phyloP scores from a whole-genome alignment of 345 rosid genomes.

The Lumnitzera racemosa region DNA sequence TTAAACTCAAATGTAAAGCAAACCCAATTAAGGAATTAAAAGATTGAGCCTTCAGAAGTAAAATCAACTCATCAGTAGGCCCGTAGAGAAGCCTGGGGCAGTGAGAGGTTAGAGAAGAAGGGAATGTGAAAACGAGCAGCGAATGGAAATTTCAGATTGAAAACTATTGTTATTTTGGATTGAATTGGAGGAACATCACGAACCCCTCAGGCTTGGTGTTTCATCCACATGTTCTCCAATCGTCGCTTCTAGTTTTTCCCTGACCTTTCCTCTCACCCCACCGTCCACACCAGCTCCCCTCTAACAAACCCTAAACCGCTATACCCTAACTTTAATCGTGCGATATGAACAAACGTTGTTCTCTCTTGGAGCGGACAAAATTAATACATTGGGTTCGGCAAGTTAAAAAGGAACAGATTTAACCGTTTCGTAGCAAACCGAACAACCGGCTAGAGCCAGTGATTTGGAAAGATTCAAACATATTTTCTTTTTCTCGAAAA shows the following conservation, averaged over 20 bases:
- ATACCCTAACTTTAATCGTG: too few relatives aligned
- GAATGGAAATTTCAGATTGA: conserved; percentile 1
- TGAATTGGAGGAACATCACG: background rate
- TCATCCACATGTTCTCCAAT: background rate
- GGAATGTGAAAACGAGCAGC: background rate
- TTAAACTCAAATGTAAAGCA: background rate
- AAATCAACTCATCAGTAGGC: conserved; percentile 1
- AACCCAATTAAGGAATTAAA: background rate
- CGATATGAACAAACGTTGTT: too few relatives aligned
- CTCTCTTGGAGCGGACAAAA: too few relatives aligned
- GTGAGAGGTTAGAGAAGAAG: background rate
- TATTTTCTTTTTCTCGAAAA: too few relatives aligned
- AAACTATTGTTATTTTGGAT: background rate
- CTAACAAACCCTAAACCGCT: too few relatives aligned
- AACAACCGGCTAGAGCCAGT: too few relatives aligned
- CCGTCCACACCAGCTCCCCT: too few relatives aligned
- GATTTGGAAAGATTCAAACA: too few relatives aligned
- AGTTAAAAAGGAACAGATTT: too few relatives aligned
- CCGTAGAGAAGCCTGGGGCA: background rate
- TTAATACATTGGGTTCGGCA: too few relatives aligned
- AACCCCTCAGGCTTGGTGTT: background rate
- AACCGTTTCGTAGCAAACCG: too few relatives aligned
- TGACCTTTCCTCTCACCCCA: background rate
- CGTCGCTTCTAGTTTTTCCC: background rate
- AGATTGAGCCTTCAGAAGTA: background rate